These are phyloP conservation scores for Lecanosticta acicola DNA, from an alignment of 2,329 filamentous ascomycete genomes.

Conservation along the genomic window DNA sequence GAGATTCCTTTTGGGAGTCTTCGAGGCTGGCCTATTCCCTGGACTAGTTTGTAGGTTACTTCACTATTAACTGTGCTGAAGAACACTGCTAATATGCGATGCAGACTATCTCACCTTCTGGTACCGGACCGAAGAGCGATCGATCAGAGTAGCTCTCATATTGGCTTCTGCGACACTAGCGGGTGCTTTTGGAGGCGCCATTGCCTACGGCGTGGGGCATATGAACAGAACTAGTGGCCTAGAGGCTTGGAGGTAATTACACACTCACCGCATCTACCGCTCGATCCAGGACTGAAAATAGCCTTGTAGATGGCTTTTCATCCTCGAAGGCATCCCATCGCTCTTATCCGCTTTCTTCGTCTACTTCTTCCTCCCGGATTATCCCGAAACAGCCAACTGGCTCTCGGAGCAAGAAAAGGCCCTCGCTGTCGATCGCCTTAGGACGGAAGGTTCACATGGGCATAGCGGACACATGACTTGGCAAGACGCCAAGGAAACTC, in stretches of 20 bases:
- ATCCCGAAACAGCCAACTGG: slow-evolving; percentile 46
- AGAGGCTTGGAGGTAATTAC: slow-evolving; percentile 54
- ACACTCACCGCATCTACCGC: neutral
- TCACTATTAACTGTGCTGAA: no score
- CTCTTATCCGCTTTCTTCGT: slow-evolving; percentile 49
- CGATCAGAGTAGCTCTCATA: slow-evolving; percentile 29
- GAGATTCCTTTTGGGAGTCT: slow-evolving; percentile 40
- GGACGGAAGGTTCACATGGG: slow-evolving; percentile 39
- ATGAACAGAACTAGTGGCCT: slow-evolving; percentile 53
- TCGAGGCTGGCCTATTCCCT: slow-evolving; percentile 56
- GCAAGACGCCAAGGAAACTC: slow-evolving; percentile 43
- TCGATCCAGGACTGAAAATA: neutral
- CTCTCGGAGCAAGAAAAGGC: slow-evolving; percentile 38
- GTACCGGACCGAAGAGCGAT: slow-evolving; percentile 31
- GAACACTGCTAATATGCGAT: no score
- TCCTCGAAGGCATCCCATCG: slow-evolving; percentile 47
- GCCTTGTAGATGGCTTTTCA: slow-evolving; percentile 61
- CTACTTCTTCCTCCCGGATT: slow-evolving; percentile 51
- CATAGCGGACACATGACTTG: slow-evolving; percentile 43
- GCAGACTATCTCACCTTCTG: slow-evolving; percentile 26
- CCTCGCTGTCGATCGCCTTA: slow-evolving; percentile 39
- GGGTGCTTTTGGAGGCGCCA: slow-evolving; percentile 33
- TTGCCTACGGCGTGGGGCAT: slow-evolving; percentile 45
- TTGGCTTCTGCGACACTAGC: slow-evolving; percentile 30
- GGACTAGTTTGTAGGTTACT: slow-evolving; percentile 33